These are phyloP conservation scores for Starmerella stellata DNA, from an alignment of 805 yeast genomes.

Conservation along the genomic window DNA sequence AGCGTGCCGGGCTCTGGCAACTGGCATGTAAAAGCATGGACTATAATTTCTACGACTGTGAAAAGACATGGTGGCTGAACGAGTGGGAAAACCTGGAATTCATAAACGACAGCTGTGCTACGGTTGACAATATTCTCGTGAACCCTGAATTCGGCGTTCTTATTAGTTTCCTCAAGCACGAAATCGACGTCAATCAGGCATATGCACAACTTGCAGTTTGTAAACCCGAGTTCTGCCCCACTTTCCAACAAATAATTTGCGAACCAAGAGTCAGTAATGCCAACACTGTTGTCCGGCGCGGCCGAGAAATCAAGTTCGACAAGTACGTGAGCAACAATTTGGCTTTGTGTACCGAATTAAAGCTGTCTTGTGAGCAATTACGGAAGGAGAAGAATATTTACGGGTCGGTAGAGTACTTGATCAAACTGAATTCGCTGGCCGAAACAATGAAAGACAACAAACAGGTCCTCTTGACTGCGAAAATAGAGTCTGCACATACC, in stretches of 20 bases:
- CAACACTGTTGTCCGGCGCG: conserved; percentile 3
- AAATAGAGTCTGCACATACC: conserved; percentile 38
- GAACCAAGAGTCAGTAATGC: background rate
- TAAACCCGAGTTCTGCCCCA: background rate
- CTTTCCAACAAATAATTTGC: background rate
- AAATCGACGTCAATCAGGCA: background rate
- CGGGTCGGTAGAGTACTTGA: conserved; percentile 15
- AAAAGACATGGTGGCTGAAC: conserved; percentile 48
- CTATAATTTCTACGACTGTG: conserved; percentile 5
- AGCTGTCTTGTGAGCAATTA: conserved; percentile 7
- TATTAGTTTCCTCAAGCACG: background rate
- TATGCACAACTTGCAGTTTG: background rate
- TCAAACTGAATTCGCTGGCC: conserved; percentile 14
- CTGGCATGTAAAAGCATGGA: conserved; percentile 4
- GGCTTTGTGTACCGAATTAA: conserved; percentile 4
- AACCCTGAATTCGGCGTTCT: background rate
- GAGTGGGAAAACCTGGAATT: conserved; percentile 39
- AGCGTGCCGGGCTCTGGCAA: conserved; percentile 10
- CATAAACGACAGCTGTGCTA: background rate
- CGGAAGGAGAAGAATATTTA: conserved; percentile 15
- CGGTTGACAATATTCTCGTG: background rate
- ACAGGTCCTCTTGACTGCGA: conserved; percentile 12
- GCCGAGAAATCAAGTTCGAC: conserved; percentile 20
- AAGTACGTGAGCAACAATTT: background rate
- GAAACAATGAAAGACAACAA: background rate